Percentiles rank a stretch among this genome's conserved stretches.
These are phyloP conservation scores for Orbilia blumenaviensis DNA, from an alignment of 2,329 filamentous ascomycete species.

Conservation along the genomic window DNA sequence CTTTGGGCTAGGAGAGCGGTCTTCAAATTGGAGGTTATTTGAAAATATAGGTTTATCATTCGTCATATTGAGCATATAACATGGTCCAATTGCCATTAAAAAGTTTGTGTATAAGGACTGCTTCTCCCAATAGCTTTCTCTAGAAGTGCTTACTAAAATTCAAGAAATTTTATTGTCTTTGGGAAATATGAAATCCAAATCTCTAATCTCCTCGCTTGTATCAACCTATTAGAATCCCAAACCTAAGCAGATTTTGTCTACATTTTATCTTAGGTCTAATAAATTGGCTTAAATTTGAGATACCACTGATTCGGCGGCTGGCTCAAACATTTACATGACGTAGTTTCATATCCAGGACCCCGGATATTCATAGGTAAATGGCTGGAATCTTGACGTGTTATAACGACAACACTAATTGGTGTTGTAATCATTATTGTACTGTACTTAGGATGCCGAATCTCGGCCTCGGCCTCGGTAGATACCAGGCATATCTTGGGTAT, in stretches of 20 bases:
- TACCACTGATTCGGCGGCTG: slow-evolving; percentile 55
- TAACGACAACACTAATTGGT: slow-evolving; percentile 55
- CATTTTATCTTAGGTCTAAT: slow-evolving; percentile 35
- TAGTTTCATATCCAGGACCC: slow-evolving; percentile 54
- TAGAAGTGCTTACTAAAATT: slow-evolving; percentile 57
- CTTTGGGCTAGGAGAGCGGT: slow-evolving; percentile 10
- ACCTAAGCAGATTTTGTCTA: slow-evolving; percentile 52
- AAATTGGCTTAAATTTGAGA: slow-evolving; percentile 41
- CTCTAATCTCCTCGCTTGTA: slow-evolving; percentile 43
- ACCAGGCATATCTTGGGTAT: slow-evolving; percentile 55
- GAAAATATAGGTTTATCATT: slow-evolving; percentile 1
- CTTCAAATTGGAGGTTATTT: slow-evolving; percentile 33
- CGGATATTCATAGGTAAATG: slow-evolving; percentile 51
- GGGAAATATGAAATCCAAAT: slow-evolving; percentile 29
- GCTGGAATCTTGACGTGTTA: slow-evolving; percentile 55
- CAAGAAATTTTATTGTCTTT: slow-evolving; percentile 56
- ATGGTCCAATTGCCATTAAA: neutral
- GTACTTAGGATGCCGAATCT: slow-evolving; percentile 51
- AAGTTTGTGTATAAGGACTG: slow-evolving; percentile 42
- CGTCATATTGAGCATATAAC: no score
- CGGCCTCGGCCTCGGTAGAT: slow-evolving; percentile 48
- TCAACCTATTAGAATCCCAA: slow-evolving; percentile 52
- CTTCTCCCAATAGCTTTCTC: slow-evolving; percentile 55
- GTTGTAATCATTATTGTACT: slow-evolving; percentile 55
- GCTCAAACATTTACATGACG: slow-evolving; percentile 54